These are phyloP conservation scores for Monilinia vaccinii-corymbosi DNA, from an alignment of 2,329 filamentous ascomycete genomes.

Conservation along the genomic window DNA sequence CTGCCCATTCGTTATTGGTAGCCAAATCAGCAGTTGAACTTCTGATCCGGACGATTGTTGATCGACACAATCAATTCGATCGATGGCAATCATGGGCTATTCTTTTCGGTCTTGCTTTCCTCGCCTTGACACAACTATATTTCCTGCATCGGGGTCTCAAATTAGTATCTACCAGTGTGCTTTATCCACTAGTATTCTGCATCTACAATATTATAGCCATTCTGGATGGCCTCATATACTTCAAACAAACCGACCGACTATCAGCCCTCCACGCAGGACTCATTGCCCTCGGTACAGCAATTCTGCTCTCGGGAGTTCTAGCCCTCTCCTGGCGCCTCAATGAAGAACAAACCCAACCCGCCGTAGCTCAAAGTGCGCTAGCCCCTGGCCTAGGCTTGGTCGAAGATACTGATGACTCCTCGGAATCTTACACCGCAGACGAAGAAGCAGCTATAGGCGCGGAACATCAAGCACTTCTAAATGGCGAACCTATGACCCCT, in stretches of 20 bases:
- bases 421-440: constrained; percentile 38
- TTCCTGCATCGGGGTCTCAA: constrained; percentile 91
- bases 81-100: constrained; percentile 94
- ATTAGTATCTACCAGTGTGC: constrained; percentile 85
- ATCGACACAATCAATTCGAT: constrained; percentile 85
- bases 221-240: constrained; percentile 93
- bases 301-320: constrained; percentile 79
- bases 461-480: constrained; percentile 25
- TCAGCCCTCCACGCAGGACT: constrained; percentile 66
- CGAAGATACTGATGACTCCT: constrained; percentile 54
- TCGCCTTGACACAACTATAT: constrained; percentile 87
- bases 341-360: constrained; percentile 58
- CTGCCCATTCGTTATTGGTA: constrained; percentile 84
- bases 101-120: constrained; percentile 65
- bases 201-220: constrained; percentile 99
- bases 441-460: constrained; percentile 27
- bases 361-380: constrained; percentile 57
- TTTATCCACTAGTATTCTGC: constrained; percentile 97
- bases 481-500: constrained; percentile 25
- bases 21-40: constrained; percentile 96
- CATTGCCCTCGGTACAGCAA: constrained; percentile 77
- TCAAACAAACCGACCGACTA: constrained; percentile 76
- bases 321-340: constrained; percentile 90
- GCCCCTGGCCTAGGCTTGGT: constrained; percentile 77
- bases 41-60: constrained; percentile 75